Evolutionary conservation across 805 yeast genomes (phyloP), one percentile per base, ranked within the genome.

Genomic region (Starmera quercuum): DNA sequence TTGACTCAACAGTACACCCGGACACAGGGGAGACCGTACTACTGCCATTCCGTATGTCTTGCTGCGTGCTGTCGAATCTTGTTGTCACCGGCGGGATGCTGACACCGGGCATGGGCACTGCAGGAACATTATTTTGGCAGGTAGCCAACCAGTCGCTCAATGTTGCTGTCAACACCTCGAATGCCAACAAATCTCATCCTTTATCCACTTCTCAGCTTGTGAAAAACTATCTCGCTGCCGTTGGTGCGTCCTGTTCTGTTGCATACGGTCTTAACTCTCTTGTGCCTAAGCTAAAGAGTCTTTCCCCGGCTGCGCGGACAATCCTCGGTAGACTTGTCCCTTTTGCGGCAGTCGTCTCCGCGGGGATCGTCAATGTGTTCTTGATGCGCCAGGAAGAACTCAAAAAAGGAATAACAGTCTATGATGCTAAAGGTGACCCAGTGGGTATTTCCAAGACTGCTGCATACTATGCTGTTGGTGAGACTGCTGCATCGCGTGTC

Each of bases 11-110:
- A 1, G 75, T 87, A 27, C 98, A 92, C 58, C 98, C 98, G 32
- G 98, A 92, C 55, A 90, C 94, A 6, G 96, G 97, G 1, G 92
- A 86, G 49, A 83, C 95, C 1, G 96, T 92, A 10, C 54, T 84
- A 20, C 65, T 92, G 35, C 99, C 99, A 3, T 92, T 92, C 62
- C 74, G 99, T 61, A 92, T 92, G 99, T 86, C 96, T 17, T 81
- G 90, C 21, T 86, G 92, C 63, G 99, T 92, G 13, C 64, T 92
- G 34, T 85, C 95, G 9, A 92, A 92, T 58, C 63, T 92, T 59
- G 90, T 90, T 16, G 97, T 92, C 32, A 90, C 97, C 6, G 90
- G 83, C 4, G 99, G 99, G 44, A 92, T 92, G 99, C 71, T 92
- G 44, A 90, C 97, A 2, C 99, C 99, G 7, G 83, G 83, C 36